phyloP scores from a whole-genome alignment of 495 filamentous ascomycete species.

The Aspergillus heteromorphus region DNA sequence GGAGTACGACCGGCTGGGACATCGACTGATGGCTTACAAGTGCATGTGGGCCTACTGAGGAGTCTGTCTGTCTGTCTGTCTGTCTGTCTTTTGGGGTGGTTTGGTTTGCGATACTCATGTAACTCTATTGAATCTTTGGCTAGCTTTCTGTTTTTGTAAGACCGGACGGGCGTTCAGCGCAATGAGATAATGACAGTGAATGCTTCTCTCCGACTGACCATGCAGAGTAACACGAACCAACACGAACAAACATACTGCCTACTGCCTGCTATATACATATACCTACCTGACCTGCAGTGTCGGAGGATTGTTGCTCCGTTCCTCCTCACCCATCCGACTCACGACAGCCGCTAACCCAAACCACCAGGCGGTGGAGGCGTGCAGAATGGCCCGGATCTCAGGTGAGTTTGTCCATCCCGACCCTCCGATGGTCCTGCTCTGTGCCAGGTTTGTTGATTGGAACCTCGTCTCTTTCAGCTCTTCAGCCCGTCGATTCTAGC shows the following conservation, averaged over 20 bases:
- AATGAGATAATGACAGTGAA: not conserved
- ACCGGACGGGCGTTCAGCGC: not conserved
- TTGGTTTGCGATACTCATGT: slow-evolving; percentile 4
- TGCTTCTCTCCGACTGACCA: not conserved
- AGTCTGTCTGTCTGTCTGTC: slow-evolving; percentile 11
- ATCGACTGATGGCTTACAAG: slow-evolving; percentile 76
- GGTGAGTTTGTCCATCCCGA: slow-evolving; percentile 16
- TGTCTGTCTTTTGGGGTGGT: slow-evolving; percentile 4
- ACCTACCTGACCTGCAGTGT: too few relatives aligned
- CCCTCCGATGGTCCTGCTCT: not conserved
- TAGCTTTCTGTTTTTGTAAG: not conserved
- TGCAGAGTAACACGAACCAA: not conserved
- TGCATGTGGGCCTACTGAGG: slow-evolving; percentile 72
- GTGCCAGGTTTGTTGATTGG: not conserved
- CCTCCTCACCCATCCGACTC: not conserved
- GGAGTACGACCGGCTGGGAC: slow-evolving; percentile 85
- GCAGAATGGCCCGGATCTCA: slow-evolving; percentile 19
- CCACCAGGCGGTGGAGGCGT: slow-evolving; percentile 15
- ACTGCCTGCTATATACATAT: too few relatives aligned
- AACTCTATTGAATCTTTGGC: slow-evolving; percentile 9
- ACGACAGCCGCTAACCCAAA: slow-evolving; percentile 5
- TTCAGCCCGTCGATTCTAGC: slow-evolving; percentile 10
- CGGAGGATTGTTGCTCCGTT: slow-evolving; percentile 4
- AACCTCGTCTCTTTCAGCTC: slow-evolving; percentile 3
- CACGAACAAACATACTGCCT: too few relatives aligned